Evolutionary conservation across 257 asterid species (phyloP).

Genomic region (Solanum virginianum): DNA sequence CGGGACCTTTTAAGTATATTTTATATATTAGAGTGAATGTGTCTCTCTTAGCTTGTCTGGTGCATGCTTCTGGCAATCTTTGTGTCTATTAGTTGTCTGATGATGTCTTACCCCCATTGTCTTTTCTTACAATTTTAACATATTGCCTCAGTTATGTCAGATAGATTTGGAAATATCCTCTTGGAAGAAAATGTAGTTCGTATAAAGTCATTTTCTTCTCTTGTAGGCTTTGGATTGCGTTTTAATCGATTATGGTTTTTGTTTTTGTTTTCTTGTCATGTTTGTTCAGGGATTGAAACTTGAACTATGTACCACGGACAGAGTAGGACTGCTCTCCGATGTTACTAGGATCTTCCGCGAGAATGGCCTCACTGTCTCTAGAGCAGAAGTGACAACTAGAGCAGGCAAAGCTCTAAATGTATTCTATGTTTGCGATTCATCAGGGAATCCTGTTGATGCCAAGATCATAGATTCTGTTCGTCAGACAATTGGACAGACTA

Average conservation of each 20-base stretch:
- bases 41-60: neutral
- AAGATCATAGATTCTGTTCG: constrained; percentile 44
- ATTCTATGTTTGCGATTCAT: constrained; percentile 53
- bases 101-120: neutral
- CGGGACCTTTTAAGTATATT: neutral
- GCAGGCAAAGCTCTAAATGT: constrained; percentile 38
- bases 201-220: neutral
- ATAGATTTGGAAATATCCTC: neutral
- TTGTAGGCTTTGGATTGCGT: neutral
- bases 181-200: neutral
- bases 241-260: neutral
- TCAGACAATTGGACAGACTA: constrained; percentile 36
- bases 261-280: neutral
- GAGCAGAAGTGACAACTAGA: constrained; percentile 62
- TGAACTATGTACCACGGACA: constrained; percentile 47
- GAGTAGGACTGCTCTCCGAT: constrained; percentile 50
- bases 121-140: neutral
- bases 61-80: neutral
- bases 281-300: constrained; percentile 41
- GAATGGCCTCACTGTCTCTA: constrained; percentile 40
- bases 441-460: constrained; percentile 31
- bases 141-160: neutral
- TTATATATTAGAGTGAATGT: neutral
- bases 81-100: neutral
- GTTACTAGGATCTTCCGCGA: constrained; percentile 61